Evolutionary conservation across 495 filamentous ascomycete species (phyloP), one percentile per base, ranked within the genome.

Genomic region (Daldinia childiae): DNA sequence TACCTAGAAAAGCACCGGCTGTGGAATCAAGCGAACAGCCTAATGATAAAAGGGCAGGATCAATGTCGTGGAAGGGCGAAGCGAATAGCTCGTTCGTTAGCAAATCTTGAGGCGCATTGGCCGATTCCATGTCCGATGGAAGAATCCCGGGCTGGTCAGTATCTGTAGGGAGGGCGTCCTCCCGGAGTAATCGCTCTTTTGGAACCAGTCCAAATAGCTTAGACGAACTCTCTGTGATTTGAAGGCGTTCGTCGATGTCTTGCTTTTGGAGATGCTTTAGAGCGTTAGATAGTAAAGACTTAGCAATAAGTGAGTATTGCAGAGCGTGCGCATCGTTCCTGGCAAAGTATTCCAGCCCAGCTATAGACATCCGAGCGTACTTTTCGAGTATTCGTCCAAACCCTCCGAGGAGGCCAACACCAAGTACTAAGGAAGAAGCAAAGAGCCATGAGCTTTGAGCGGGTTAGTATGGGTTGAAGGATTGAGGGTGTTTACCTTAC

Each of bases 361-460:
- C 50, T 30, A 83, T 83, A 26, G 79, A 79, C 45, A 77, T 72
- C 0, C 70, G 75, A 30, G 80, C 78, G 51, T 82, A 76, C 54
- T 82, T 84, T 51, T 83, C 82, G 3, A 84, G 77, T 30, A 82
- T 76, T 52, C 81, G 81, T 5, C 82, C 81, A 50, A 84, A 84
- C 0, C 78, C 76, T 4, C 81, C 81, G 0, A 84, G 64, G 1
- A 83, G 77, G 17, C 82, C 81, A 8, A 82, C 73, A 3, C 82
- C 80, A 12, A 84, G 80, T 12, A 84, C 81, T 4, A 84, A 75
- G 2, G 82, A 83, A 4, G 82, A 79, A 6, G 81, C 82, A 71
- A 84, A 84, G 1, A 84, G 69, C 82, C 82, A 84, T 1, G 82
- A 82, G 6, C 82, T 82, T 50, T 5, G 6, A 9, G 36, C 7